Base-by-base conservation (phyloP, 2,329 filamentous ascomycete genomes). In the Dactylellina parvicollis region DNA sequence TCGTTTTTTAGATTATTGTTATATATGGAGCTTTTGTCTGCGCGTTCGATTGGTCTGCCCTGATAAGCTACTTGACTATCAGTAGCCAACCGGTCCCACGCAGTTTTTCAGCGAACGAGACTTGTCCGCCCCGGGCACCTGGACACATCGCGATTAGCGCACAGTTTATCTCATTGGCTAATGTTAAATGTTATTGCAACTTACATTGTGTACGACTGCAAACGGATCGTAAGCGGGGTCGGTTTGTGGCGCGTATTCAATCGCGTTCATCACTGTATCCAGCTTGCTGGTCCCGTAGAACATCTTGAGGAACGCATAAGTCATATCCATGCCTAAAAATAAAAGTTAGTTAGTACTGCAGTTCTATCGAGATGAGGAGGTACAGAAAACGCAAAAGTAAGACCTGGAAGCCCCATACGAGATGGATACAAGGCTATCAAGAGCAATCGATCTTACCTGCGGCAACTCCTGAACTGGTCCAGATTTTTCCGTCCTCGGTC, bases 401-500 rank as follows among this genome's bases (percentile, higher is more conserved):
- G n/a, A n/a, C n/a, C n/a, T n/a, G n/a, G n/a, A n/a, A n/a, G n/a
- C n/a, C n/a, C n/a, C n/a, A n/a, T n/a, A n/a, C n/a, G n/a, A n/a
- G n/a, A n/a, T n/a, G n/a, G n/a, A n/a, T n/a, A n/a, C n/a, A n/a
- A n/a, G n/a, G n/a, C n/a, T n/a, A n/a, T n/a, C n/a, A n/a, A n/a
- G n/a, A n/a, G n/a, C n/a, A n/a, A n/a, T n/a, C n/a, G n/a, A 38
- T 16, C 54, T 8, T 88, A 0, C 88, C 88, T 0, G 88, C 87
- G 57, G 83, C 84, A 3, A 89, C 84, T 0, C 89, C 88, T 0
- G 86, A 87, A 1, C 86, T 86, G 2, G 86, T 87, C 87, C 88
- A 91, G 7, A 90, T 81, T 67, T 89, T 88, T 2, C 86, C 88
- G 79, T 90, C 88, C 0, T 83, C 81, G 0, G 90, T 86, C 86